Evolutionary conservation across 2,329 filamentous ascomycete genomes (phyloP).

Genomic region (Pezicula radicicola): DNA sequence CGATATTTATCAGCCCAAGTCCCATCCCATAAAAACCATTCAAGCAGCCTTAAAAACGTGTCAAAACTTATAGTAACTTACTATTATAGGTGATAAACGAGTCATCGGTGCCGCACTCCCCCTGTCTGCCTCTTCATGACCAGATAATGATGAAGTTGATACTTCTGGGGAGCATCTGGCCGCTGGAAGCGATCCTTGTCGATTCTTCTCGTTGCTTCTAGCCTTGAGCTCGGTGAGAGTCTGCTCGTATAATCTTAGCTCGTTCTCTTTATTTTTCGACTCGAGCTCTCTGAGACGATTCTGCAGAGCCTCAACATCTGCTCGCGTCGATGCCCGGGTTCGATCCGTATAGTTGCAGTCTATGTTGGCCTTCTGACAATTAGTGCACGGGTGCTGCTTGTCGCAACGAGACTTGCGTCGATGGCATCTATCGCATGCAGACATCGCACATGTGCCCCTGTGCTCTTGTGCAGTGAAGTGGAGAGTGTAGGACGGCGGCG

Average conservation of each 20-base stretch:
- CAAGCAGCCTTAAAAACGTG: no score
- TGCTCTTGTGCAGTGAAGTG: background rate
- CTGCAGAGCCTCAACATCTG: conserved; percentile 33
- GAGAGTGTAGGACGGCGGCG: background rate
- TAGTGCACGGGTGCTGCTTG: conserved; percentile 33
- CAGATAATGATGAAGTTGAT: no score
- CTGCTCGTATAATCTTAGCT: no score
- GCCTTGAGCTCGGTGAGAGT: no score
- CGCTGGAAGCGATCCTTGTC: no score
- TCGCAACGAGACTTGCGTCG: conserved; percentile 38
- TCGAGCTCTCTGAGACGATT: conserved; percentile 30
- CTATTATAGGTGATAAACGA: no score
- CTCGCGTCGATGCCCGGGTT: conserved; percentile 22
- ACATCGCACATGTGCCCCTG: background rate
- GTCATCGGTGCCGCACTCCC: no score
- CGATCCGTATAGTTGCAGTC: conserved; percentile 33
- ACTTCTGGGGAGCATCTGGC: no score
- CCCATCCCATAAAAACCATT: background rate
- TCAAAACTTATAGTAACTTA: no score
- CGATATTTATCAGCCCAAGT: background rate
- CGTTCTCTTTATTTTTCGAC: conserved; percentile 21
- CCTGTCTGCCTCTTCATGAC: no score
- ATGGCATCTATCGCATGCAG: conserved; percentile 38
- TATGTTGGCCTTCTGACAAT: conserved; percentile 32
- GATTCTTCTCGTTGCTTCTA: no score